Evolutionary conservation across 345 rosid genomes (phyloP), one percentile per base, ranked within the genome.

Genomic region (Diplotaxis tenuifolia): DNA sequence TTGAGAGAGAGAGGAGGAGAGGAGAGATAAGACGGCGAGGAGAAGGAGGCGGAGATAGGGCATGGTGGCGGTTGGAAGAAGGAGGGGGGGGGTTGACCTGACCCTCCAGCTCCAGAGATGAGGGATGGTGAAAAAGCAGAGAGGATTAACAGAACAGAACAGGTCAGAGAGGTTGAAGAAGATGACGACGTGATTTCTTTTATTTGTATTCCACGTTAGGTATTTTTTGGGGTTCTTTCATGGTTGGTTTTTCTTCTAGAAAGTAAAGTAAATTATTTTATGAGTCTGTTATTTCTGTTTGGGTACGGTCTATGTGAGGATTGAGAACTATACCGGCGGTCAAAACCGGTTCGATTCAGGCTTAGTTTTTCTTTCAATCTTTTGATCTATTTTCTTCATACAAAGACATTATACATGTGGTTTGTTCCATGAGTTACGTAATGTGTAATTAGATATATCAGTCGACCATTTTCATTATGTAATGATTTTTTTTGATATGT

Each of bases 1-100:
- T 54, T 83, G 92, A 47, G 91, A 68, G 67, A 73, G 32, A 31
- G 95, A 81, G 38, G 74, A 52, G 29, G 84, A 66, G 73, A 82
- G 20, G 36, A 81, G 54, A 47, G 81, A 71, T n/a, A 79, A 67
- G 70, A 81, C 28, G 64, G 81, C 4, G 79, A 77, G 68, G 77
- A 73, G 25, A 60, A 54, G 15, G 67, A 78, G 38, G 58, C 58
- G 65, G 68, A 75, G 77, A 54, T 22, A 18, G 67, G 66, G 36
- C 80, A 82, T 83, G 79, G 53, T 21, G 53, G 53, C 53, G 63
- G 72, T 52, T 61, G 59, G 74, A 67, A 42, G 79, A 77, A 83
- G 81, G 88, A 87, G 81, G 77, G 78, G 87, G 15, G 45, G 7
- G 50, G 50, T 42, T 42, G 50, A 42, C 50, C 84, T 86, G 73